phyloP scores from a whole-genome alignment of 345 rosid genomes.

The Firmiana major region DNA sequence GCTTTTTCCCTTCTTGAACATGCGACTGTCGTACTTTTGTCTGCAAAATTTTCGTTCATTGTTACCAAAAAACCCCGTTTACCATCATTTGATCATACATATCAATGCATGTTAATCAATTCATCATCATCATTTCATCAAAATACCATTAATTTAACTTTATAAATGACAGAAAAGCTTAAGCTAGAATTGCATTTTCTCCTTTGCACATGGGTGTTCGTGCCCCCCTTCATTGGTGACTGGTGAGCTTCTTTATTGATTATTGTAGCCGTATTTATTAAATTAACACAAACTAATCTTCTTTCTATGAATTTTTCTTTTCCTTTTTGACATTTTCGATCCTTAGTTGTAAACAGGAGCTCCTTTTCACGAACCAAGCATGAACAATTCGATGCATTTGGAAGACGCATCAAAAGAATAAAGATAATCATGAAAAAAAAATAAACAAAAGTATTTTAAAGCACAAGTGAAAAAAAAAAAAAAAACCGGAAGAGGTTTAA shows the following conservation, averaged over 20 bases:
- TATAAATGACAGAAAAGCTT: neutral
- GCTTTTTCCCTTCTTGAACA: constrained; percentile 29
- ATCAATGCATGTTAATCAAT: neutral
- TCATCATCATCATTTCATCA: neutral
- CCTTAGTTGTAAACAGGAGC: neutral
- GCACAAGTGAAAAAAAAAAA: neutral
- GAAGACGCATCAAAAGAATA: neutral
- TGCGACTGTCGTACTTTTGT: constrained; percentile 26
- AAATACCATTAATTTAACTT: neutral
- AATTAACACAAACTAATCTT: neutral
- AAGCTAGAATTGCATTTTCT: neutral
- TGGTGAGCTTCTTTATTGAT: neutral
- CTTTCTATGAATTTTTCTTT: neutral
- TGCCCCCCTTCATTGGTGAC: neutral
- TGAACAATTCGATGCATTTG: neutral
- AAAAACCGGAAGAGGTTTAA: neutral
- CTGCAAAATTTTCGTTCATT: constrained; percentile 25
- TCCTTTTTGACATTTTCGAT: constrained; percentile 1
- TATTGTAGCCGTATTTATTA: neutral
- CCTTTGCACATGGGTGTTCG: neutral
- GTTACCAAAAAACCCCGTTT: neutral
- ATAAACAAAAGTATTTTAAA: neutral
- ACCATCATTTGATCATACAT: neutral
- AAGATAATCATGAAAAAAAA: neutral
- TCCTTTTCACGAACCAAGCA: constrained; percentile 18